Base-by-base conservation (phyloP, 306 rosid species). In the Cyclanthera cordifolia region DNA sequence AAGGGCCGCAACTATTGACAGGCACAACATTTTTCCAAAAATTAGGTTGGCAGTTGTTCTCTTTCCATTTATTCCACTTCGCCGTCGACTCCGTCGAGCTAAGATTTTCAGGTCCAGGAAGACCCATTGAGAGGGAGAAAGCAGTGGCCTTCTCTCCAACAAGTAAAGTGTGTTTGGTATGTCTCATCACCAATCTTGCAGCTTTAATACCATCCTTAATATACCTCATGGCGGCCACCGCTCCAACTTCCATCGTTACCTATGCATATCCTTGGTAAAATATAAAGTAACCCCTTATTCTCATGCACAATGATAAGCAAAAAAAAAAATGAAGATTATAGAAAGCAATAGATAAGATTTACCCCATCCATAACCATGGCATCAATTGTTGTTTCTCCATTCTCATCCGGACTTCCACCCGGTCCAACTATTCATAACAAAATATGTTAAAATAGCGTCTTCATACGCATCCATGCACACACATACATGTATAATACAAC, bases 211-310 rank as follows among this genome's bases (percentile, higher is more conserved):
- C 98, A 75, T 93, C 96, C 74, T 83, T 93, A 53, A 93, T 85
- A 39, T 84, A 89, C 81, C 96, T 83, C 98, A 93, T 89, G 67
- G 94, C 89, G 41, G 89, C 98, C 25, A 93, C 93, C 58, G 98
- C 96, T 79, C 96, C 98, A 51, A 87, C 98, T 82, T 89, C 98
- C 98, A 93, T 93, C 0, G 96, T 93, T 75, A 75, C 85, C 98
- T 93, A 78, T 56, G 75, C 56, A 84, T 75, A 70, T 79, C 86
- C 97, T 85, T 91, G 58, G 74, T 79, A 77, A 78, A 75, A 82
- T 48, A 79, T 50, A 28, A 77, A 76, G 73, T 39, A 43, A 69
- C 73, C 49, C 79, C 83, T 76, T 76, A 74, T 67, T 63, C 21
- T 47, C 12, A 53, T 67, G 46, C 72, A 16, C 46, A 5, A 56